Evolutionary conservation across 176 grass and related monocot genomes (phyloP), one percentile per base, ranked within the genome.

Genomic region (Bothriochloa decipiens): DNA sequence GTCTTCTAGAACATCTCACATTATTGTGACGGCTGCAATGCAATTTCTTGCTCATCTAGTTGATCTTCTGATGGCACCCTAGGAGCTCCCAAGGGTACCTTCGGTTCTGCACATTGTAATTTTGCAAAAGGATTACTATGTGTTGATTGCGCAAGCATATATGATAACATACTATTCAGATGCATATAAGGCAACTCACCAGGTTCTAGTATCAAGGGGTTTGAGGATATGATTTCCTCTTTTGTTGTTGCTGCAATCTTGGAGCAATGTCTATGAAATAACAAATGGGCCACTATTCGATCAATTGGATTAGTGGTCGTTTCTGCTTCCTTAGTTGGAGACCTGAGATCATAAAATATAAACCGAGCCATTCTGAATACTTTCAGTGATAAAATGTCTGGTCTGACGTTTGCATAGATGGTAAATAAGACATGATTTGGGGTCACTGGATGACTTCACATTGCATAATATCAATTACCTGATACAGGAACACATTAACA

Each of bases 291-390:
- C 52, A 94, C 92, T 49, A 91, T 85, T 18, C 92, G 86, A 81
- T 94, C 92, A 1, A 91, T 87, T 83, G 87, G 92, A 87, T 94
- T 94, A 65, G 92, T 94, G 55, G 72, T 68, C 73, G 92, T 92
- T 88, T 94, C 92, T 60, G 57, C 75, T 83, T 88, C 82, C 40
- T 33, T 81, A 6, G 3, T 40, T 78, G 46, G 81, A 80, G 85
- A 86, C 74, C 88, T 90, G 79, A 73, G 28, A 72, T 75, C 36
- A 84, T 28, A 15, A 66, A 81, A 39, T 10, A 80, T 66, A n/a
- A 64, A 33, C 72, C 41, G 35, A 85, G 39, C 55, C 55, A 86
- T 4, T 80, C 14, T 40, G 17, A 76, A 82, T 53, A 29, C 1
- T 33, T 25, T 39, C 20, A 43, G 20, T 28, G 25, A 35, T 29